Evolutionary conservation across 176 grass and related monocot species (phyloP).

Genomic region (Phragmites australis): DNA sequence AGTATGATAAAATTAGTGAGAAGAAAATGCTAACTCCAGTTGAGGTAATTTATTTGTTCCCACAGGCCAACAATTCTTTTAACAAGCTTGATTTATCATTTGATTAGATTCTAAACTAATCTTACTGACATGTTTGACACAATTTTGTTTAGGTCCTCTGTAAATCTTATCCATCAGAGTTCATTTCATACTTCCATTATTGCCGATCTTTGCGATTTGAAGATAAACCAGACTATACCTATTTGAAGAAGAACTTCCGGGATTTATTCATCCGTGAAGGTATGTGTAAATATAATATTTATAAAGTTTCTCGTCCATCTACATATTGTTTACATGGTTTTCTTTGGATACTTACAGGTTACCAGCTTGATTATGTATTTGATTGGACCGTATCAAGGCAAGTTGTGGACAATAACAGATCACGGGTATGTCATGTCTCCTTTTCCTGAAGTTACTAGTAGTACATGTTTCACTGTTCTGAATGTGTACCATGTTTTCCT

Average conservation of each 20-base stretch:
- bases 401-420: conserved; percentile 52
- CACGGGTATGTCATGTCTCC: conserved; percentile 57
- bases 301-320: conserved; percentile 21
- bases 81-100: conserved; percentile 14
- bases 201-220: conserved; percentile 93
- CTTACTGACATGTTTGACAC: conserved; percentile 27
- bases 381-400: conserved; percentile 78
- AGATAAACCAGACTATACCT: conserved; percentile 93
- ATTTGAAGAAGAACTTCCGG: conserved; percentile 81
- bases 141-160: conserved; percentile 63
- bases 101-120: conserved; percentile 10
- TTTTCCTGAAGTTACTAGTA: conserved; percentile 36
- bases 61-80: background rate
- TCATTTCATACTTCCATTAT: conserved; percentile 90
- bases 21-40: conserved; percentile 95
- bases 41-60: conserved; percentile 55
- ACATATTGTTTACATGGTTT: conserved; percentile 31
- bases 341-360: conserved; percentile 52
- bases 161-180: conserved; percentile 82
- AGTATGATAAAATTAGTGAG: conserved; percentile 94
- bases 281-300: conserved; percentile 25
- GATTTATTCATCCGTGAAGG: conserved; percentile 87
- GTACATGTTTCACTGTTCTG: conserved; percentile 19
- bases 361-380: conserved; percentile 79
- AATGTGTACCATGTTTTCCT: conserved; percentile 29